Evolutionary conservation across 495 filamentous ascomycete species (phyloP).

Genomic region (Penicillium malachiteum): DNA sequence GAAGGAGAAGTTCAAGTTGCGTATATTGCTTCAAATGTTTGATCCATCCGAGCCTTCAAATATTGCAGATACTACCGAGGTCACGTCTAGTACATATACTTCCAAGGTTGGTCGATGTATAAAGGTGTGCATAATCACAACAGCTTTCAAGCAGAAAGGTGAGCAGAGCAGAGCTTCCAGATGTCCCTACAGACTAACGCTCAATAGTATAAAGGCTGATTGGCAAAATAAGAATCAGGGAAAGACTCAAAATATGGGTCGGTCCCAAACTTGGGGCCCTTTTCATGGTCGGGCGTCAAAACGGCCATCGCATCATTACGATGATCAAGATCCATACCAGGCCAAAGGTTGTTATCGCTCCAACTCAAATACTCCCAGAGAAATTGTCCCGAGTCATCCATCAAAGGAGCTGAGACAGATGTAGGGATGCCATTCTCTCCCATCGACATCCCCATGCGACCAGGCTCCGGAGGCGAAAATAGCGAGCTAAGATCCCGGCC

Average conservation of each 20-base stretch:
- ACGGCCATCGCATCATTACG: conserved; percentile 24
- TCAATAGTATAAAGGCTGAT: conserved; percentile 24
- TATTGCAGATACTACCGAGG: too few relatives aligned
- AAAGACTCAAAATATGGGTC: conserved; percentile 31
- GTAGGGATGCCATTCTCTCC: conserved; percentile 29
- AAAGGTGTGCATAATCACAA: background rate
- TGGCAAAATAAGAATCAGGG: conserved; percentile 32
- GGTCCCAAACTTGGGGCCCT: conserved; percentile 26
- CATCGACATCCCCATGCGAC: conserved; percentile 16
- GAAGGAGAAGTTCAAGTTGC: too few relatives aligned
- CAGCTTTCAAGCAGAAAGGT: too few relatives aligned
- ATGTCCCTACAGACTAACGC: too few relatives aligned
- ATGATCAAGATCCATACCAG: conserved; percentile 34
- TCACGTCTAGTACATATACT: too few relatives aligned
- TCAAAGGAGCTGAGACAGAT: conserved; percentile 26
- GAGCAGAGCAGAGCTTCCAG: too few relatives aligned
- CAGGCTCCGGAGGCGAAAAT: conserved; percentile 22
- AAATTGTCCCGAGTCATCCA: conserved; percentile 40
- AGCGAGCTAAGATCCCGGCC: conserved; percentile 18
- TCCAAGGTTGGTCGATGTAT: too few relatives aligned
- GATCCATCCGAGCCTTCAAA: too few relatives aligned
- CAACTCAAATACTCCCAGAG: conserved; percentile 47
- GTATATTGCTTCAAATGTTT: too few relatives aligned
- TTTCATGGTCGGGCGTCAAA: conserved; percentile 31
- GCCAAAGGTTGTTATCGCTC: conserved; percentile 41